Base-by-base conservation (phyloP, 176 grass and related monocot genomes). In the sorghum (Sorghum bicolor) region DNA sequence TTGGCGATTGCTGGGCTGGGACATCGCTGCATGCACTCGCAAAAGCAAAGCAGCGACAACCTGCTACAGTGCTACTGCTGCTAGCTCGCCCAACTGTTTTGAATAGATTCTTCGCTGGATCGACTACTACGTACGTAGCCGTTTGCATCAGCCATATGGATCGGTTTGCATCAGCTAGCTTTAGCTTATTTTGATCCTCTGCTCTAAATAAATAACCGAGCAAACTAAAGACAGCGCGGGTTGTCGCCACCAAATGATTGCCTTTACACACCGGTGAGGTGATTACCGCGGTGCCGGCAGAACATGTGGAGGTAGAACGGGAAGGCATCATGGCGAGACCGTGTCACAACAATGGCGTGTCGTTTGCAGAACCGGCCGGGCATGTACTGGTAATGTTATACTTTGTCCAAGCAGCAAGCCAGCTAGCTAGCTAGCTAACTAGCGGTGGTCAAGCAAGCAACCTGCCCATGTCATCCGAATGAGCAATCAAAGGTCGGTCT, bases 171-270 rank as follows among this genome's bases (percentile, higher is more conserved):
- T 26, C 41, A 41, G 19, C 45, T 55, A 10, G 6, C 38, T 75
- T 76, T 70, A 62, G 70, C 62, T 81, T 80, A 70, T 39, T 70
- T 70, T 12, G 66, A 67, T 67, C 62, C 5, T n/a, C 20, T n/a
- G 1, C 19, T 57, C 62, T 24, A 38, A 25, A 52, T 24, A 38
- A 25, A 52, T 52, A 74, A 63, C 64, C 22, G 40, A 75, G 72
- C 82, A 61, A 26, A 26, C 0, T 61, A 48, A 74, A 69, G 80
- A 45, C 75, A 45, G n/a, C 3, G 45, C 36, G 16, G 29, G 76
- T 61, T 83, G 84, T 68, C 88, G 38, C 45, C 80, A 4, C 1
- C 32, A 40, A 39, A 86, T 87, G 58, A 90, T 90, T 80, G 80
- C 36, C 72, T 60, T 90, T 87, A 80, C 52, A 80, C 52, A 4